Conservation (phyloP, 2,329 filamentous ascomycete species). For the Fusarium paranaense region DNA sequence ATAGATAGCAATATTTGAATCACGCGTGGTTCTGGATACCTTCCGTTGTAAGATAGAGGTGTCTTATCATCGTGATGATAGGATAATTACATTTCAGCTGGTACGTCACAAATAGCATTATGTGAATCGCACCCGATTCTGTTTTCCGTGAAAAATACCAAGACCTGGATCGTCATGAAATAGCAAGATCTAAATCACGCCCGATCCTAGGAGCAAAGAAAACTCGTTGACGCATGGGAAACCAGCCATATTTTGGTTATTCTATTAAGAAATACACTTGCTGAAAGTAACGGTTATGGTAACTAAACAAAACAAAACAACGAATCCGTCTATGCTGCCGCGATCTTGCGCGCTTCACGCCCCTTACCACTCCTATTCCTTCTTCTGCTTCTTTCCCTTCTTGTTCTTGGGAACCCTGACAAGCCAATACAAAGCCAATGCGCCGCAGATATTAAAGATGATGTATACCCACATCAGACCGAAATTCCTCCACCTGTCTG, state of each 20-base stretch:
- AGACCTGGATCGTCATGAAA: neutral
- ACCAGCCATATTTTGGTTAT: neutral
- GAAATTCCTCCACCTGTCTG: conserved; percentile 75
- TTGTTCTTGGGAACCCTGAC: conserved; percentile 60
- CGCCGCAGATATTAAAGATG: conserved; percentile 67
- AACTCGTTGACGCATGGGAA: neutral
- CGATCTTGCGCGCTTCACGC: neutral
- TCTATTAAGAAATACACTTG: neutral
- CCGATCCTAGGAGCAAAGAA: neutral
- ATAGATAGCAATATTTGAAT: too few species aligned
- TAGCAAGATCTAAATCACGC: neutral
- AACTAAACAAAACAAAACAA: neutral
- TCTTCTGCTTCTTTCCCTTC: conserved; percentile 31
- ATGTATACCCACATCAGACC: conserved; percentile 72
- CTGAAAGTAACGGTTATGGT: neutral
- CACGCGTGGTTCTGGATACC: too few species aligned
- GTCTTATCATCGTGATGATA: too few species aligned
- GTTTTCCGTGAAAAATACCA: neutral
- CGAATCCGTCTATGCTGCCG: neutral
- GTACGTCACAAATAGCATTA: neutral
- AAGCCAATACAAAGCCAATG: conserved; percentile 68
- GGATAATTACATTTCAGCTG: too few species aligned
- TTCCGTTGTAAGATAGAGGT: too few species aligned
- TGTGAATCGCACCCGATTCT: neutral
- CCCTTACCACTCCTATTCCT: neutral